Conservation (phyloP, 1,139 yeast genomes). For the Trichomonascaceae sp. region DNA sequence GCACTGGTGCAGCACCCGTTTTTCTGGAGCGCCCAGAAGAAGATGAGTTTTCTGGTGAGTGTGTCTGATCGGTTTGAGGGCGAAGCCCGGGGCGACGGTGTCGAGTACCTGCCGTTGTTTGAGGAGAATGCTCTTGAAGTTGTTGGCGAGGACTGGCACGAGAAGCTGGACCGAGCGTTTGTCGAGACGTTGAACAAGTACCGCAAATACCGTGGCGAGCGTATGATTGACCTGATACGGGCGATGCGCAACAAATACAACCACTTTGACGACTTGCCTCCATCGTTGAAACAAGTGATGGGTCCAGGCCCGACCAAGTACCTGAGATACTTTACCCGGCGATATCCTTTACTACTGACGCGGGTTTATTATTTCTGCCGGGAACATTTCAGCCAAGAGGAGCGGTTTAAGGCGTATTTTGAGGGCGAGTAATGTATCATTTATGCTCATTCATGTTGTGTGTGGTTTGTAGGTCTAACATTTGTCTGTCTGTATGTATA, state of each 20-base stretch:
- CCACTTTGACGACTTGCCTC: constrained; percentile 84
- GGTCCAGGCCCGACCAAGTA: constrained; percentile 78
- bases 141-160: constrained; percentile 67
- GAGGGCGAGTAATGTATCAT: constrained; percentile 14
- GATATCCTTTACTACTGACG: constrained; percentile 72
- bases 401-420: constrained; percentile 43
- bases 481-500: too few species aligned
- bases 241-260: constrained; percentile 88
- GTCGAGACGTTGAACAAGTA: constrained; percentile 79
- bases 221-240: constrained; percentile 70
- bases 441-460: too few species aligned
- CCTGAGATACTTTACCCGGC: constrained; percentile 54
- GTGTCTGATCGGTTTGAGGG: constrained; percentile 87
- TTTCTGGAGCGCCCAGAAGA: constrained; percentile 70
- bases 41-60: constrained; percentile 68
- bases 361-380: constrained; percentile 56
- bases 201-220: constrained; percentile 70
- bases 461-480: too few species aligned
- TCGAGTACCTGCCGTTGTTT: constrained; percentile 44
- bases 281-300: constrained; percentile 41
- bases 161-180: constrained; percentile 53
- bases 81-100: constrained; percentile 70
- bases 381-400: constrained; percentile 46
- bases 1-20: constrained; percentile 69
- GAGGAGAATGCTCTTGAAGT: constrained; percentile 44